These are phyloP conservation scores for Candida vaughaniae DNA, from an alignment of 805 yeast genomes.

Conservation along the genomic window DNA sequence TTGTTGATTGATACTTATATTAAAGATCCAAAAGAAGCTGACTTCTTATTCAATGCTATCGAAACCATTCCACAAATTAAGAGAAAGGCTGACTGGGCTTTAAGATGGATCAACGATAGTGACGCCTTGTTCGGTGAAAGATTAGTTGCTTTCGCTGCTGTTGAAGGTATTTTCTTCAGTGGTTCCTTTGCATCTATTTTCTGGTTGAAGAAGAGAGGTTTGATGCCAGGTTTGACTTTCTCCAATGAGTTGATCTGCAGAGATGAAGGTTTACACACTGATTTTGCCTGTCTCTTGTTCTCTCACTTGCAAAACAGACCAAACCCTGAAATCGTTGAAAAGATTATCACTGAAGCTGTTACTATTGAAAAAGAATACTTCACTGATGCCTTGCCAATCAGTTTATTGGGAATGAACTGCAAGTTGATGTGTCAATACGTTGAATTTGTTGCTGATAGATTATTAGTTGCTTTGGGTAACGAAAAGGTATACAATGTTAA, in stretches of 20 bases:
- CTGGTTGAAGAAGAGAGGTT: slow-evolving; percentile 98
- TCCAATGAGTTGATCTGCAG: slow-evolving; percentile 96
- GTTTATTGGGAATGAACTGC: slow-evolving; percentile 92
- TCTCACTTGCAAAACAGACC: slow-evolving; percentile 93
- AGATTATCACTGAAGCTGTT: slow-evolving; percentile 93
- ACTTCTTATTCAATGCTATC: slow-evolving; percentile 89
- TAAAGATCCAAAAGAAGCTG: slow-evolving; percentile 93
- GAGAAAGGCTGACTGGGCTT: slow-evolving; percentile 98
- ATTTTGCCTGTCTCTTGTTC: slow-evolving; percentile 93
- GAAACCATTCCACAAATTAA: slow-evolving; percentile 95
- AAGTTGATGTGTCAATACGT: slow-evolving; percentile 96
- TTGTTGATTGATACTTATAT: slow-evolving; percentile 91
- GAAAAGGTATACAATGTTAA: slow-evolving; percentile 81
- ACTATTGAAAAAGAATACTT: slow-evolving; percentile 90
- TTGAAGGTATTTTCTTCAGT: slow-evolving; percentile 97
- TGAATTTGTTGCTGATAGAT: slow-evolving; percentile 96
- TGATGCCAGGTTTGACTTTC: slow-evolving; percentile 98
- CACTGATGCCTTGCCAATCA: slow-evolving; percentile 91
- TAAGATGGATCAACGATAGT: slow-evolving; percentile 91
- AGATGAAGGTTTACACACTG: slow-evolving; percentile 98
- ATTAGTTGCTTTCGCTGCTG: slow-evolving; percentile 97
- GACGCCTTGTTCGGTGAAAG: slow-evolving; percentile 93
- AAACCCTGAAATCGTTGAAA: slow-evolving; percentile 70
- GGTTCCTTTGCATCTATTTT: slow-evolving; percentile 98
- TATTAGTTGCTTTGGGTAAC: slow-evolving; percentile 88